phyloP scores from a whole-genome alignment of 345 rosid genomes.

The Linum tenue region DNA sequence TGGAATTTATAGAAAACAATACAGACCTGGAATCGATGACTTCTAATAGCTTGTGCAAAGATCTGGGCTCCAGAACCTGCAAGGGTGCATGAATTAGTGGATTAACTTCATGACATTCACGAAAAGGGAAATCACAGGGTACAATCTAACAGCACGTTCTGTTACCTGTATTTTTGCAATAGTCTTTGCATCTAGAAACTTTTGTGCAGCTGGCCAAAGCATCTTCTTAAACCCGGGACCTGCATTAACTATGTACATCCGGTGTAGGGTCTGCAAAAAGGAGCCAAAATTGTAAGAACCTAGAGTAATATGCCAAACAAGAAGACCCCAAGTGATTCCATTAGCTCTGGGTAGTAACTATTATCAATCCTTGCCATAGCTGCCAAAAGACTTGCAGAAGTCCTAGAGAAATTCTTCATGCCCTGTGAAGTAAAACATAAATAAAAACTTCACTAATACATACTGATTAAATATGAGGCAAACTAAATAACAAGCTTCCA shows the following conservation, averaged over 20 bases:
- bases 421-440: constrained; percentile 40
- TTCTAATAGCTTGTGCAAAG: constrained; percentile 61
- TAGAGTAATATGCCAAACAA: neutral
- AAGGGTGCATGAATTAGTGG: constrained; percentile 14
- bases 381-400: constrained; percentile 79
- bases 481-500: too few relatives aligned
- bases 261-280: constrained; percentile 63
- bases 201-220: constrained; percentile 99
- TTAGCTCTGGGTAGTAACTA: constrained; percentile 3
- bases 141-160: neutral
- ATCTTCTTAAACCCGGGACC: constrained; percentile 89
- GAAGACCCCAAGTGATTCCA: constrained; percentile 14
- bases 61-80: constrained; percentile 85
- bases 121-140: constrained; percentile 1
- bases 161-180: constrained; percentile 80
- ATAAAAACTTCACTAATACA: neutral
- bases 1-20: constrained; percentile 14
- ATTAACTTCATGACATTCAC: constrained; percentile 10
- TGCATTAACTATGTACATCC: constrained; percentile 88
- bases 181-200: constrained; percentile 80
- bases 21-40: constrained; percentile 74
- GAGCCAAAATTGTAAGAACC: constrained; percentile 1
- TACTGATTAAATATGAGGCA: too few relatives aligned
- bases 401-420: constrained; percentile 72
- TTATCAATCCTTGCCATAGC: constrained; percentile 71